A percentile compares a stretch with the other conserved stretches of the same genome.
Conservation (phyloP, 306 rosid species). For the Vicia sativa region DNA sequence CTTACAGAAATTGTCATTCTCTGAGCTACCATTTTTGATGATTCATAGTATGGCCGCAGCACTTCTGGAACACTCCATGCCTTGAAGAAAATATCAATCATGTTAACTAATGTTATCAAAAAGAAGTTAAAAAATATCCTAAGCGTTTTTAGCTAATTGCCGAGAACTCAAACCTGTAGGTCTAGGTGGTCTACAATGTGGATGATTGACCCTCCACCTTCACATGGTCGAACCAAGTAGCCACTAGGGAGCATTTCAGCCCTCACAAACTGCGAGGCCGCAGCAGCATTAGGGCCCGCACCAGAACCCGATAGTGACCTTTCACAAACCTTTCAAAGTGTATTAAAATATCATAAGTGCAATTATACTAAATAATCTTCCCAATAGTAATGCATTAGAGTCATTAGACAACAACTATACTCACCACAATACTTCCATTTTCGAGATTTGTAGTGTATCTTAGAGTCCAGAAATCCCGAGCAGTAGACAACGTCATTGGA, state of each 20-base stretch:
- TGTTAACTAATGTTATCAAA: conserved; percentile 25
- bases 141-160: conserved; percentile 1
- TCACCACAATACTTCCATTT: conserved; percentile 92
- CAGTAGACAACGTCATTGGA: conserved; percentile 94
- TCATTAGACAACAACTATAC: conserved; percentile 16
- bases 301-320: conserved; percentile 97
- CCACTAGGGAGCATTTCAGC: conserved; percentile 98
- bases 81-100: conserved; percentile 43
- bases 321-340: conserved; percentile 76
- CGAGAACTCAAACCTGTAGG: conserved; percentile 72
- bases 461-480: conserved; percentile 98
- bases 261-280: conserved; percentile 82
- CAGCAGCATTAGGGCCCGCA: conserved; percentile 75
- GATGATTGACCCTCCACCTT: conserved; percentile 97
- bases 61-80: conserved; percentile 99
- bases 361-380: neutral
- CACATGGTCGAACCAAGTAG: conserved; percentile 94
- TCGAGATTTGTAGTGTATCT: conserved; percentile 93
- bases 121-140: neutral
- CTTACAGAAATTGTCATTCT: conserved; percentile 92
- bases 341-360: conserved; percentile 18
- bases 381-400: neutral
- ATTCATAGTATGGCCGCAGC: conserved; percentile 90
- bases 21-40: conserved; percentile 87
- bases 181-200: conserved; percentile 95